A percentile compares a stretch with the other conserved stretches of the same genome.
These are phyloP conservation scores for Penicillium fuscoglaucum DNA, from an alignment of 2,329 filamentous ascomycete species.

Conservation along the genomic window DNA sequence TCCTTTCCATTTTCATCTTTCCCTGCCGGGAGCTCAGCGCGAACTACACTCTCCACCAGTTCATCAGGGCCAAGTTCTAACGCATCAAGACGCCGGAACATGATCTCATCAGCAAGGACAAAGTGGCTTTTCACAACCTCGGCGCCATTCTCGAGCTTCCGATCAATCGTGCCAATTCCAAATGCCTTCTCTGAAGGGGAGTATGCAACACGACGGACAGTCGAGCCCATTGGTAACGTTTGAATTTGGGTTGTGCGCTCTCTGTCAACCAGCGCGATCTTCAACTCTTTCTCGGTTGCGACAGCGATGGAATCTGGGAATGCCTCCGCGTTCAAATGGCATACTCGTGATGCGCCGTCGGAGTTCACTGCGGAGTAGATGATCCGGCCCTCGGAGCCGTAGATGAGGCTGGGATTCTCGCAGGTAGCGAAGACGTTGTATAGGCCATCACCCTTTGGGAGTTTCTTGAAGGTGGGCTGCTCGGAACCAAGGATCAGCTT, in stretches of 20 bases:
- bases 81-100: constrained; percentile 75
- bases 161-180: constrained; percentile 79
- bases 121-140: constrained; percentile 81
- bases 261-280: constrained; percentile 77
- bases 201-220: constrained; percentile 83
- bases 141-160: constrained; percentile 67
- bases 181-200: constrained; percentile 77
- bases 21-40: constrained; percentile 67
- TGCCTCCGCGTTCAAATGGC: constrained; percentile 75
- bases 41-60: constrained; percentile 80
- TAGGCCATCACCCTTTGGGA: constrained; percentile 67
- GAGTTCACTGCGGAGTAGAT: constrained; percentile 93
- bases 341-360: constrained; percentile 78
- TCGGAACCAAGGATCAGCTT: constrained; percentile 83
- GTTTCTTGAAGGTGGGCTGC: constrained; percentile 74
- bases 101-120: constrained; percentile 84
- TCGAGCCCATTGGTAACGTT: constrained; percentile 74
- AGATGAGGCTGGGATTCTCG: constrained; percentile 91
- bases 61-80: constrained; percentile 68
- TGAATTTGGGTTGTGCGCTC: constrained; percentile 87
- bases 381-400: constrained; percentile 81
- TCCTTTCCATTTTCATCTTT: constrained; percentile 57
- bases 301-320: constrained; percentile 81
- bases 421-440: constrained; percentile 89
- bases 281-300: constrained; percentile 72